These are phyloP conservation scores for Crithidia bombi DNA, from an alignment of 208 protist genomes.

Conservation along the genomic window DNA sequence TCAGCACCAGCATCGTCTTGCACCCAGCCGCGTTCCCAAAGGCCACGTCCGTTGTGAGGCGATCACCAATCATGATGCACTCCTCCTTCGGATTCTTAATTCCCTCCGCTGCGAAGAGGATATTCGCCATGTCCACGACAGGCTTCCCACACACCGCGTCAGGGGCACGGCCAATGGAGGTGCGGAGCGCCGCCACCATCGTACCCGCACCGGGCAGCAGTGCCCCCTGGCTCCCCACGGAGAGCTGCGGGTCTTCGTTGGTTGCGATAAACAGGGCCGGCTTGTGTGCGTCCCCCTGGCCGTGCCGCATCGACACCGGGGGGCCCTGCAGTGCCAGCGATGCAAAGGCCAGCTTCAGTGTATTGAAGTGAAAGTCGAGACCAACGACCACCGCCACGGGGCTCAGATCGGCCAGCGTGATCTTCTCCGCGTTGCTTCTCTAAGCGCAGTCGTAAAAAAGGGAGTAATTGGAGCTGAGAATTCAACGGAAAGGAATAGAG, in stretches of 20 bases:
- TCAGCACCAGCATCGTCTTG: constrained; percentile 74
- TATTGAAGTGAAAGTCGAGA: constrained; percentile 71
- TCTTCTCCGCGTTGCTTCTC: constrained; percentile 22
- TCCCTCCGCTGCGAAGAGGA: constrained; percentile 56
- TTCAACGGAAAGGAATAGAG: too few species aligned
- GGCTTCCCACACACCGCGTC: constrained; percentile 79
- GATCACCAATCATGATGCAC: constrained; percentile 84
- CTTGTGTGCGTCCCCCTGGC: neutral
- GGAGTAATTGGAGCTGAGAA: too few species aligned
- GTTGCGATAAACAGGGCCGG: constrained; percentile 62
- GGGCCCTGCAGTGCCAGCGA: constrained; percentile 47
- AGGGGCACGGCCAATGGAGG: constrained; percentile 36
- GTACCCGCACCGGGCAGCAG: constrained; percentile 63
- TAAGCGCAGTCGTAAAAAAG: constrained; percentile 39
- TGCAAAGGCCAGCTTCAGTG: constrained; percentile 62
- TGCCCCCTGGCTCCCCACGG: constrained; percentile 17
- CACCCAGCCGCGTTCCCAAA: constrained; percentile 73
- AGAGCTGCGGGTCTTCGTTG: constrained; percentile 70
- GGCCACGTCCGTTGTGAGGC: constrained; percentile 76
- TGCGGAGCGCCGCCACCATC: constrained; percentile 49
- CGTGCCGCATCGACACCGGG: neutral
- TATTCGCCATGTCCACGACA: constrained; percentile 53
- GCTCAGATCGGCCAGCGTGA: constrained; percentile 65
- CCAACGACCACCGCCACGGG: constrained; percentile 66
- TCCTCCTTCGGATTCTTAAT: constrained; percentile 41